phyloP scores from a whole-genome alignment of 805 yeast genomes.

The Nakazawaea anatomiae region DNA sequence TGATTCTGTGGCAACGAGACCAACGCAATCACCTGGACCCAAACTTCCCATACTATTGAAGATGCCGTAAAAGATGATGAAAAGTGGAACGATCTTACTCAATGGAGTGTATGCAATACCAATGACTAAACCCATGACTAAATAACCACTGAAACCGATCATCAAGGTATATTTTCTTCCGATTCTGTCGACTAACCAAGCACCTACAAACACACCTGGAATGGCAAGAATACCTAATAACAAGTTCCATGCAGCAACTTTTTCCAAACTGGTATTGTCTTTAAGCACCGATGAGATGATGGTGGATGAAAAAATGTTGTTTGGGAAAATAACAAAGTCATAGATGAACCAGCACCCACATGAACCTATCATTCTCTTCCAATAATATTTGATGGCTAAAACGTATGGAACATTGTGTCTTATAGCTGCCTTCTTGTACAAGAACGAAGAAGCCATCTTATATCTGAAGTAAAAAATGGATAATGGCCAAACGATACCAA shows the following conservation, averaged over 20 bases:
- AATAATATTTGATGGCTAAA: slow-evolving; percentile 58
- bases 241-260: slow-evolving; percentile 69
- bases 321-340: slow-evolving; percentile 78
- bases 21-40: slow-evolving; percentile 78
- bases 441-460: slow-evolving; percentile 60
- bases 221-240: slow-evolving; percentile 55
- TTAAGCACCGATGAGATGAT: slow-evolving; percentile 52
- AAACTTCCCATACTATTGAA: slow-evolving; percentile 66
- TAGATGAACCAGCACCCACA: slow-evolving; percentile 76
- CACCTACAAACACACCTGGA: slow-evolving; percentile 73
- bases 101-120: slow-evolving; percentile 58
- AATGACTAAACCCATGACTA: slow-evolving; percentile 66
- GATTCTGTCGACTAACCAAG: slow-evolving; percentile 52
- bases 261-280: slow-evolving; percentile 36
- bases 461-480: slow-evolving; percentile 66
- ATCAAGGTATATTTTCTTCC: slow-evolving; percentile 72
- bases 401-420: slow-evolving; percentile 50
- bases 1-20: slow-evolving; percentile 59
- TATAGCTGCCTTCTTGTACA: slow-evolving; percentile 62
- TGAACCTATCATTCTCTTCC: slow-evolving; percentile 64
- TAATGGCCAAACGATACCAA: slow-evolving; percentile 65
- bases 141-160: slow-evolving; percentile 65
- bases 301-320: slow-evolving; percentile 61
- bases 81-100: slow-evolving; percentile 51
- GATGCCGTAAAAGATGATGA: slow-evolving; percentile 67